Evolutionary conservation across 768 basidiomycete genomes (phyloP), one percentile per base, ranked within the genome.

Genomic region (Leccinum olivaceopallidum): DNA sequence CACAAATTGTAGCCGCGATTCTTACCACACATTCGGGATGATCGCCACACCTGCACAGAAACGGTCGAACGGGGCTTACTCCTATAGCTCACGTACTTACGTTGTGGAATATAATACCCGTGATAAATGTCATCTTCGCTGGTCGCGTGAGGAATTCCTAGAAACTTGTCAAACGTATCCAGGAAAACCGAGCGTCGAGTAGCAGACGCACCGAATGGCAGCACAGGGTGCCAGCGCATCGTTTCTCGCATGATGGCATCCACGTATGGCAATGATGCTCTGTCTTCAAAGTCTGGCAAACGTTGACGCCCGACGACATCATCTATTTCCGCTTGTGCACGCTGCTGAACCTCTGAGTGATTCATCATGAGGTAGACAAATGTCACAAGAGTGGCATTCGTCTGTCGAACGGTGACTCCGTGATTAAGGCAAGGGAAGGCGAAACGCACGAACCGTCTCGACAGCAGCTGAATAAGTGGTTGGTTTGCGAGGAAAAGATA

Each of bases 361-460:
- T 61, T 57, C 20, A 74, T 58, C 61, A 79, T 67, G 16, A 67
- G 69, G n/a, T 75, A 71, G 18, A 76, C 51, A 57, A 71, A 73
- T 2, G 63, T 58, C 2, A 61, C 30, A 2, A 77, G 52, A 1
- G 62, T 60, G 0, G 73, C 57, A 4, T 65, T 60, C 10, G 71
- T 75, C 75, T 76, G 32, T 48, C 6, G 9, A 26, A 52, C 10
- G 9, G 26, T 52, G 13, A 52, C 9, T 32, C 30, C 16, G 18
- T n/a, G 2, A 6, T 28, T 2, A 24, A 30, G 26, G 9, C 4
- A 2, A 10, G 13, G 51, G 51, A 30, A 30, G 26, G 16, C 18
- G 22, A 28, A 30, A 52, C 18, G 1, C 18, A 52, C 30, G 18
- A 28, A 52, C 51, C 51, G 30, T 32, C 30, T 32, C 28, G 9